Percentiles rank a stretch among this genome's conserved stretches.
Conservation (phyloP, 2,329 filamentous ascomycete species). For the Penicillium sp. region DNA sequence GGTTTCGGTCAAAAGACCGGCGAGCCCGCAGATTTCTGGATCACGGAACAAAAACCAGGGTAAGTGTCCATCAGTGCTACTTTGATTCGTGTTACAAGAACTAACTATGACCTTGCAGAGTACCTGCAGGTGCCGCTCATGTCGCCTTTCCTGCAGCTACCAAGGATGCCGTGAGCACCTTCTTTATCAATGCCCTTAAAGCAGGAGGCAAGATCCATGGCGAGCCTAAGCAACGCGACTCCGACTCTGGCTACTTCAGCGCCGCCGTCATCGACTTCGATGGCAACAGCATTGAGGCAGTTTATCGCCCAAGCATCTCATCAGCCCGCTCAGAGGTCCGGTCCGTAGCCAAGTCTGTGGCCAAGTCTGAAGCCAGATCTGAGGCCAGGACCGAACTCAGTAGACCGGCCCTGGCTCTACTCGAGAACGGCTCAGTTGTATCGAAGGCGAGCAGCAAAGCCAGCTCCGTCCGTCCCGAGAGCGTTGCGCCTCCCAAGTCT, state of each 20-base stretch:
- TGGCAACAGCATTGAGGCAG: constrained; percentile 73
- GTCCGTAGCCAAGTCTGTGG: no score
- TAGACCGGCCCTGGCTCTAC: constrained; percentile 28
- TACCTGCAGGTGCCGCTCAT: constrained; percentile 48
- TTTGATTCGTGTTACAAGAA: no score
- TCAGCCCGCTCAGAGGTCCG: constrained; percentile 23
- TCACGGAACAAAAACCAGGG: constrained; percentile 54
- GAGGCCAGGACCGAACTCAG: no score
- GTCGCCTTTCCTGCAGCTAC: constrained; percentile 62
- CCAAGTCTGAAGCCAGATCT: no score
- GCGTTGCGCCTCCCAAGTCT: constrained; percentile 24
- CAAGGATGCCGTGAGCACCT: constrained; percentile 57
- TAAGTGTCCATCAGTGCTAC: no score
- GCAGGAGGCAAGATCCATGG: constrained; percentile 56
- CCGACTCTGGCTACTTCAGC: constrained; percentile 52
- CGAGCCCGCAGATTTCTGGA: constrained; percentile 52
- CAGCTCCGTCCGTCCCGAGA: constrained; percentile 24
- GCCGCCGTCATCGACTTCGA: constrained; percentile 65
- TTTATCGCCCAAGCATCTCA: constrained; percentile 44
- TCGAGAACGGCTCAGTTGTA: constrained; percentile 31
- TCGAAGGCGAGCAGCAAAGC: constrained; percentile 27
- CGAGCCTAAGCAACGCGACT: constrained; percentile 47
- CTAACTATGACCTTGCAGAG: constrained; percentile 25
- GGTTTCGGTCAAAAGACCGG: constrained; percentile 52
- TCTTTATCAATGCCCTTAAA: constrained; percentile 61